These are phyloP conservation scores for Fragaria vesca DNA, from an alignment of 306 rosid genomes.

Conservation along the genomic window DNA sequence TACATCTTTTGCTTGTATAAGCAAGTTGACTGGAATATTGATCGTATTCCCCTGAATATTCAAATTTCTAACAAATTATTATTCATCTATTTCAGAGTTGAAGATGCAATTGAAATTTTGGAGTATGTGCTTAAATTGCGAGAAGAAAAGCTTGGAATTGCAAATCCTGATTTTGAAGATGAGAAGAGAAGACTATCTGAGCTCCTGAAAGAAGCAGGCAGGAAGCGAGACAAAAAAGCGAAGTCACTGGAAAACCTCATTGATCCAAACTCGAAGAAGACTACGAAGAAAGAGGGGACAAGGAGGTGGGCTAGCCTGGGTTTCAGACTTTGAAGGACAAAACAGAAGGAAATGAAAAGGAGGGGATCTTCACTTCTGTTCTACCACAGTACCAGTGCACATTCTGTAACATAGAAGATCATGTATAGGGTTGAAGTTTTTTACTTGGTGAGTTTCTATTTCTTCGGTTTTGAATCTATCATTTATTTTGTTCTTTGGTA, in stretches of 20 bases:
- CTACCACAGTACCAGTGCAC: constrained; percentile 38
- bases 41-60: constrained; percentile 1
- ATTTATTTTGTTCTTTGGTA: constrained; percentile 42
- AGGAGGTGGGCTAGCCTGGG: constrained; percentile 97
- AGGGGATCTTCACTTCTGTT: constrained; percentile 22
- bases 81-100: constrained; percentile 61
- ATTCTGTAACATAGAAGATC: constrained; percentile 85
- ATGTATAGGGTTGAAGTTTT: constrained; percentile 77
- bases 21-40: neutral
- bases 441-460: constrained; percentile 59
- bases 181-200: constrained; percentile 86
- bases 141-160: constrained; percentile 91
- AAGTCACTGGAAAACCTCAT: constrained; percentile 95
- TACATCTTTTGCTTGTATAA: neutral
- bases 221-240: constrained; percentile 86
- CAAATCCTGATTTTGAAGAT: constrained; percentile 93
- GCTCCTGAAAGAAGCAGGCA: constrained; percentile 97
- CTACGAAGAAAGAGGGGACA: constrained; percentile 71
- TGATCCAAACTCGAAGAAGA: constrained; percentile 86
- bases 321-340: constrained; percentile 64
- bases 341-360: neutral
- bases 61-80: constrained; percentile 12
- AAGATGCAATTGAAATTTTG: constrained; percentile 93
- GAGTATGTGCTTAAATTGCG: constrained; percentile 83
- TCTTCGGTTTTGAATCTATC: constrained; percentile 45